Conservation (phyloP, 768 basidiomycete genomes). For the Lentinula sp. region DNA sequence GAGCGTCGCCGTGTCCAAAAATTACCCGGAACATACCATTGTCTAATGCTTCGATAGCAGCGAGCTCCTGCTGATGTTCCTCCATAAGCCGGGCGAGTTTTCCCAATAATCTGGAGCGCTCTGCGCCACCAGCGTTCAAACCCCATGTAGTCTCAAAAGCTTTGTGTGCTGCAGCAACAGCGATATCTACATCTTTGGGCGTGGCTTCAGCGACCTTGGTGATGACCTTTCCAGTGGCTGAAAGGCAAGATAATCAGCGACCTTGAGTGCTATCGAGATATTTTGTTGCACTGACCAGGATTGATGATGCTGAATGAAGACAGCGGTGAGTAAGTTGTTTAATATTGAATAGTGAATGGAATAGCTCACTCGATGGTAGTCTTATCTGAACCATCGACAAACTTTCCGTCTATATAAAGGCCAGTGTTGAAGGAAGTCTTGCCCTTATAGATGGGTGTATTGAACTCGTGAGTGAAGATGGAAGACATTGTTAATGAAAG, state of each 20-base stretch:
- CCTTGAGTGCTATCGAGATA: neutral
- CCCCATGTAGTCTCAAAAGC: conserved; percentile 34
- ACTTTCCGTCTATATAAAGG: conserved; percentile 70
- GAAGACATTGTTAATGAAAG: neutral
- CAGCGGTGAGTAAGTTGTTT: neutral
- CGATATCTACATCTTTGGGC: conserved; percentile 55
- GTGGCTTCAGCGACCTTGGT: conserved; percentile 47
- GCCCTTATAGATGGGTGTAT: conserved; percentile 39
- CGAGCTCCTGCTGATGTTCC: conserved; percentile 33
- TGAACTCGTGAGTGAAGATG: conserved; percentile 21
- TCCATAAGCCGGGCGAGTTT: conserved; percentile 46
- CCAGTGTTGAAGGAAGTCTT: conserved; percentile 44
- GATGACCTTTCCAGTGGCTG: conserved; percentile 53
- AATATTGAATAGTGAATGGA: conserved; percentile 17
- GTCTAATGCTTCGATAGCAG: conserved; percentile 43
- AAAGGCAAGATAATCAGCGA: conserved; percentile 11
- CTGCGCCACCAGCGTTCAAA: conserved; percentile 26
- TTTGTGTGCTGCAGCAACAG: conserved; percentile 54
- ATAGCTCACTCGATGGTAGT: conserved; percentile 57
- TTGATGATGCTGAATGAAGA: conserved; percentile 41
- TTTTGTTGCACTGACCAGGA: conserved; percentile 21
- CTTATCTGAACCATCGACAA: conserved; percentile 45
- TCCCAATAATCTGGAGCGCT: conserved; percentile 31
- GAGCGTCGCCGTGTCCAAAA: neutral
- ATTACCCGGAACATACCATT: conserved; percentile 20